Evolutionary conservation across 2,329 filamentous ascomycete genomes (phyloP), one percentile per base, ranked within the genome.

Genomic region (Ramularia endophylla): DNA sequence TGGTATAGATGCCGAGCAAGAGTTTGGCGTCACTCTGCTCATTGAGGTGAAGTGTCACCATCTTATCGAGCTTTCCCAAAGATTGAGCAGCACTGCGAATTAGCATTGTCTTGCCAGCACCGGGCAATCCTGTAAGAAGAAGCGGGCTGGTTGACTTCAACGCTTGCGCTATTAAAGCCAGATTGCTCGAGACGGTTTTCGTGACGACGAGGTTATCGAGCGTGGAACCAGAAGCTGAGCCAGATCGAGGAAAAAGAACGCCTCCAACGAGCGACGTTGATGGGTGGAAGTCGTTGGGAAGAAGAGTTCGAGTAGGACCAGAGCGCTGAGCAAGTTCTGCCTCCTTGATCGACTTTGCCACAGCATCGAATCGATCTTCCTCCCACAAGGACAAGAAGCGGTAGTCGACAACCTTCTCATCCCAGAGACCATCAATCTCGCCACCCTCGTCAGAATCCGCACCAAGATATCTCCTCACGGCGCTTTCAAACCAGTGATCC

Each of bases 21-120:
- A 94, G 85, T 65, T 98, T 99, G 0, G 90, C 89, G 65, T 99
- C 92, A 2, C 89, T 97, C 64, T 99, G 94, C 65, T 97, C 92
- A 60, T 98, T 98, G 25, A 99, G 72, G 64, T 98, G 90, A 20
- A 99, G 73, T 3, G 90, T 97, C 38, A 98, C 84, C 80, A 98
- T 88, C 44, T 78, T 79, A 5, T 81, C 77, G 16, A 85, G 78
- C 65, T 87, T 87, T 47, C 85, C 85, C 41, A 97, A 77, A 52
- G 83, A 78, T 55, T 78, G 78, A 17, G 90, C 89, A 46, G 90
- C 76, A 60, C 95, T 83, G 50, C 87, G 84, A 11, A 94, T 78
- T 15, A 94, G 66, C 0, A 86, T 81, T 0, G 92, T 95, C 69
- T 99, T 99, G 37, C 92, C 92, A 22, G 85, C 85, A 15, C 94